Evolutionary conservation across 2,329 filamentous ascomycete genomes (phyloP).

Genomic region (Arthrobotrys pseudoclavata): DNA sequence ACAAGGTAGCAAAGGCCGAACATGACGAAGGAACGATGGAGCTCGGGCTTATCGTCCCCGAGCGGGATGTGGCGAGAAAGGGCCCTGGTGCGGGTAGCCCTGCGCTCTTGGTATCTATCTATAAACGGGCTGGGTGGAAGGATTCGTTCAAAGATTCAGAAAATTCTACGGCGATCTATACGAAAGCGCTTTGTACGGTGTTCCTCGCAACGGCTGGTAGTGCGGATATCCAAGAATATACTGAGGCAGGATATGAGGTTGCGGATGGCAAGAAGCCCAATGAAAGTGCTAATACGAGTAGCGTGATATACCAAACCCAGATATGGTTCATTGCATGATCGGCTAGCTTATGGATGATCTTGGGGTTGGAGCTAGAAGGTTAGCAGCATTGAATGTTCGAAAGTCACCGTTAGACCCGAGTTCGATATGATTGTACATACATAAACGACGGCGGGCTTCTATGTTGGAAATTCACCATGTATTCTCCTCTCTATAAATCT

Average conservation of each 20-base stretch:
- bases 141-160: slow-evolving; percentile 32
- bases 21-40: slow-evolving; percentile 36
- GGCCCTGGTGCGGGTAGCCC: slow-evolving; percentile 33
- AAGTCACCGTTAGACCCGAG: background rate
- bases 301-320: slow-evolving; percentile 23
- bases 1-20: slow-evolving; percentile 16
- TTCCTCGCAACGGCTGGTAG: slow-evolving; percentile 18
- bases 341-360: background rate
- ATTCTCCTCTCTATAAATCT: slow-evolving; percentile 3
- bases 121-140: slow-evolving; percentile 36
- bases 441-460: background rate
- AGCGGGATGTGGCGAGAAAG: slow-evolving; percentile 33
- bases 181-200: slow-evolving; percentile 35
- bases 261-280: slow-evolving; percentile 42
- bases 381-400: background rate
- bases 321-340: slow-evolving; percentile 45
- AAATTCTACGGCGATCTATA: slow-evolving; percentile 30
- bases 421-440: background rate
- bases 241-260: slow-evolving; percentile 29
- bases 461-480: background rate
- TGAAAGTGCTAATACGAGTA: slow-evolving; percentile 36
- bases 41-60: slow-evolving; percentile 37
- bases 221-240: slow-evolving; percentile 27
- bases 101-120: slow-evolving; percentile 37
- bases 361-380: background rate